Base-by-base conservation (phyloP, 2,329 filamentous ascomycete genomes). In the Phialophora macrospora region DNA sequence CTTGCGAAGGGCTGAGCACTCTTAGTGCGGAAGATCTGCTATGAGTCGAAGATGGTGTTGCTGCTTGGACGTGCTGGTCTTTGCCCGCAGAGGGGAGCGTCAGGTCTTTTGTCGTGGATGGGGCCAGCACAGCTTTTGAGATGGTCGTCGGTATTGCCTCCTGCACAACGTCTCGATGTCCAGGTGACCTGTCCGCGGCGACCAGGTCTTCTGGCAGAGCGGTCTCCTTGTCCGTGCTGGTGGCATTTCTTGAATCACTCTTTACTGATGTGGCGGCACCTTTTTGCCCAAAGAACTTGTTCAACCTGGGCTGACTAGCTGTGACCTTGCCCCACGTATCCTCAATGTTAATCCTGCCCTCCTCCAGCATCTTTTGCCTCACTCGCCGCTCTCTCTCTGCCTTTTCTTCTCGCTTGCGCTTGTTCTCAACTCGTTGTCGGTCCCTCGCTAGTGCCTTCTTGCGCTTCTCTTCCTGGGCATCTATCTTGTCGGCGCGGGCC, bases 271-370 rank as follows among this genome's bases (percentile, higher is more conserved):
- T 26, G 6, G 49, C 30, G 4, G 46, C 55, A 7, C 55, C 38
- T n/a, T 46, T 63, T 28, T 57, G 66, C 24, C 61, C 66, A 60
- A 72, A 72, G 62, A 71, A 72, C 12, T 51, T 68, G 51, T 69
- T 69, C 57, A 72, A 55, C 51, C 71, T 60, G 2, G 64, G 68
- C 55, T 72, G 71, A 46, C 71, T 72, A 2, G 70, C 68, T 1
- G 64, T 66, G 20, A 72, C 68, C 59, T 71, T 72, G 7, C 69
- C 71, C 71, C 69, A 71, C n/a, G 68, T 70, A 30, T 70, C 68
- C 44, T 72, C 71, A 46, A 69, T 52, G 11, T 52, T 65, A 28
- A 72, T 68, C 41, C 68, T 66, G 26, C 72, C 72, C 34, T 72
- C 68, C 6, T 68, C 63, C 20, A 73, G 60, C 63, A 72, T 65